Conservation (phyloP, 83 land plant genomes). For the Isoetes engelmannii region DNA sequence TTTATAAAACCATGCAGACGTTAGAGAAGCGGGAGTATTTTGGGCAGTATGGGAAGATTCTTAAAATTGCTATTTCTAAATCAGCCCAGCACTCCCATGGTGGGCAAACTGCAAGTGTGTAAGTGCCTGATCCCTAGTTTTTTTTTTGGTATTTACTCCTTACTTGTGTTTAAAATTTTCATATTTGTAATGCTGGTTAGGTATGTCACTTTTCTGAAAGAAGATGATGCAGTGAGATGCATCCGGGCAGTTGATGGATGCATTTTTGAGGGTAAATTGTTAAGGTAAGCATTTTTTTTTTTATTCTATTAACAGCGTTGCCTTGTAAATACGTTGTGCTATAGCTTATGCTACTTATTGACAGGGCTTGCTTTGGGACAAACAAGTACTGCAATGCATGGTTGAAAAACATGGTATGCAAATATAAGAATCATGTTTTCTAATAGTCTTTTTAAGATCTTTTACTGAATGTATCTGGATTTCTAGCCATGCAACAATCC, state of each 20-base stretch:
- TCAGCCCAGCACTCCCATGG: constrained; percentile 51
- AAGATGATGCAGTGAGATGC: constrained; percentile 79
- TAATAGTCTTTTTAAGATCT: background rate
- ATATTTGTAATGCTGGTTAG: constrained; percentile 16
- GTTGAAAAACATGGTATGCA: constrained; percentile 69
- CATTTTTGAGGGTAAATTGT: constrained; percentile 58
- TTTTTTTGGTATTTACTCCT: constrained; percentile 1
- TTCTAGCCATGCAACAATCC: constrained; percentile 80
- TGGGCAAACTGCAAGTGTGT: constrained; percentile 69
- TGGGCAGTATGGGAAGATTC: constrained; percentile 79
- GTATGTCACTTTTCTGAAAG: constrained; percentile 77
- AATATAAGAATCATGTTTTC: background rate
- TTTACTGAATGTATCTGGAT: background rate
- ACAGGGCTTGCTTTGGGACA: constrained; percentile 91
- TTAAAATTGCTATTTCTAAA: constrained; percentile 81
- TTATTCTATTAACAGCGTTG: background rate
- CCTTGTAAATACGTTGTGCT: background rate
- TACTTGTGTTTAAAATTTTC: background rate
- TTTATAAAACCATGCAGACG: constrained; percentile 28
- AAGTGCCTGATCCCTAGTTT: constrained; percentile 23
- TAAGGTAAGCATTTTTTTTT: constrained; percentile 36
- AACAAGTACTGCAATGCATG: constrained; percentile 90
- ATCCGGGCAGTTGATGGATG: constrained; percentile 76
- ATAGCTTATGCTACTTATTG: background rate
- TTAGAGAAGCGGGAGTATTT: constrained; percentile 68